Evolutionary conservation across 176 grass and related monocot genomes (phyloP), one percentile per base, ranked within the genome.

Genomic region (Secale cereale): DNA sequence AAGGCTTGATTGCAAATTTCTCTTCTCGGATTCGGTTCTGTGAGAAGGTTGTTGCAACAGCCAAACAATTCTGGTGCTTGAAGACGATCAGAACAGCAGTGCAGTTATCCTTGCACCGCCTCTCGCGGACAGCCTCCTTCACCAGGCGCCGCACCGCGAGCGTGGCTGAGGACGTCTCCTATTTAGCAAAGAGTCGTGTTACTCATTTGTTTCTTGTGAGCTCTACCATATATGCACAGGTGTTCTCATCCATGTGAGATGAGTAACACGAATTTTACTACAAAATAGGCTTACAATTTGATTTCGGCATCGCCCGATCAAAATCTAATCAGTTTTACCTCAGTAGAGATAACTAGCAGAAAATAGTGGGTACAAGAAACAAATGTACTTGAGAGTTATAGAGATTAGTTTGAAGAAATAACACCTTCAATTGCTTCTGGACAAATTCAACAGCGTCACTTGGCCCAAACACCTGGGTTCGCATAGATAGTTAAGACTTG

Each of bases 51-150:
- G 41, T 10, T 36, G 46, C 80, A 14, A 1, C 15, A 43, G 62
- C 6, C 33, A 22, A 33, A 13, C 16, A 8, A 35, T 76, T 46
- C 67, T 82, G 86, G 68, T 90, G 89, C 83, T 83, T 95, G 76
- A 98, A 95, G 27, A 92, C 74, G 45, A 94, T 92, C 60, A 98
- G 72, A 26, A 98, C 81, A 59, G 96, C 93, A 6, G 96, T 94
- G 86, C 96, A 95, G 66, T 98, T 98, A 85, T 98, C 96, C 85
- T 94, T 98, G 83, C 96, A 98, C 32, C 89, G 87, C 81, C 96
- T 87, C 75, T 98, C 96, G 11, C 93, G 93, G 20, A 98, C 64
- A 75, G 91, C 96, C 88, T 98, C 96, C 71, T 87, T 92, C 59
- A 94, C 93, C 2, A 98, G 89, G 59, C 91, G 93, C 23, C 96